Percentiles rank a stretch among this genome's conserved stretches.
Evolutionary conservation across 495 filamentous ascomycete genomes (phyloP).

Genomic region (Bacidia gigantensis): DNA sequence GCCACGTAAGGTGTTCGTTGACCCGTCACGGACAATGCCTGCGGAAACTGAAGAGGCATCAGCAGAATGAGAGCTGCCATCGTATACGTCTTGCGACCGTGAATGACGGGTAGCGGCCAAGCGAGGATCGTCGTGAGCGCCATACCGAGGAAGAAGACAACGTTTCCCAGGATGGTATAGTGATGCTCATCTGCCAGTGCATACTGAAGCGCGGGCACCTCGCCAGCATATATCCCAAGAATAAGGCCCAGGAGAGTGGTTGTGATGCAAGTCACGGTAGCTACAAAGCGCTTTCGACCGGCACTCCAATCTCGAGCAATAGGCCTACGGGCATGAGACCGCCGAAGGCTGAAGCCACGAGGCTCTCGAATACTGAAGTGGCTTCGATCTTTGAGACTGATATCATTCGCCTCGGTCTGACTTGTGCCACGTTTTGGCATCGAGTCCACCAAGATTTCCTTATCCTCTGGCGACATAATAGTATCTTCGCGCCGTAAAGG

Average conservation of each 20-base stretch:
- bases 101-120: constrained; percentile 64
- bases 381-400: constrained; percentile 20
- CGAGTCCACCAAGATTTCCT: constrained; percentile 14
- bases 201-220: constrained; percentile 63
- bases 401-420: constrained; percentile 3
- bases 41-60: constrained; percentile 62
- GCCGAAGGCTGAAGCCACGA: constrained; percentile 38
- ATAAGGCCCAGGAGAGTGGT: constrained; percentile 54
- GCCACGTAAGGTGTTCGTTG: constrained; percentile 41
- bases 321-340: constrained; percentile 33
- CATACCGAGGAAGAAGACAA: constrained; percentile 54
- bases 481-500: constrained; percentile 7
- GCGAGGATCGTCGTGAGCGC: constrained; percentile 51
- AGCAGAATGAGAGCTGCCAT: constrained; percentile 47
- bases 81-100: constrained; percentile 64
- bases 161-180: constrained; percentile 55
- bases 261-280: constrained; percentile 53
- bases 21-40: constrained; percentile 46
- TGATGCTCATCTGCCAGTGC: constrained; percentile 51
- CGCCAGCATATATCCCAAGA: constrained; percentile 60
- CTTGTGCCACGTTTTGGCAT: constrained; percentile 3
- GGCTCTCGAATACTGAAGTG: constrained; percentile 22
- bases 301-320: constrained; percentile 54
- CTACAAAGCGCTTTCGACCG: constrained; percentile 49
- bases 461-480: constrained; percentile 1